Conservation (phyloP, 1,139 yeast genomes). For the Candida frijolesensis region DNA sequence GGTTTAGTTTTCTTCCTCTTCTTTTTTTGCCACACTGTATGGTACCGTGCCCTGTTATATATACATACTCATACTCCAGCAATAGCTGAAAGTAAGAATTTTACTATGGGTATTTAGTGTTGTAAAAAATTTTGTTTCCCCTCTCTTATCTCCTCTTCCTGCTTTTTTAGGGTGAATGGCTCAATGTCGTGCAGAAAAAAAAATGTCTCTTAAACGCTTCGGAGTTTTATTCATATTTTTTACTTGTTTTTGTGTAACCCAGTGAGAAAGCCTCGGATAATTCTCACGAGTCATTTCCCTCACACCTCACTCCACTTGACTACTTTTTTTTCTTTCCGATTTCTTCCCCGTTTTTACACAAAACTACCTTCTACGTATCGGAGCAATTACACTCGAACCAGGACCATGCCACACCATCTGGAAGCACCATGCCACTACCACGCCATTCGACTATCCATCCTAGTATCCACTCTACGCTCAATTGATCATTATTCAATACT, state of each 20-base stretch:
- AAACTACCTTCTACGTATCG: not conserved
- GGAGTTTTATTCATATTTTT: not conserved
- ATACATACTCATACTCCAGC: too few relatives aligned
- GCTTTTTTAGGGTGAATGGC: not conserved
- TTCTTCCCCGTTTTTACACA: slow-evolving; percentile 1
- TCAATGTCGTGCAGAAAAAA: not conserved
- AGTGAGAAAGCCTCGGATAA: slow-evolving; percentile 1
- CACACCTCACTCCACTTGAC: not conserved
- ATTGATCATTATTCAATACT: too few relatives aligned
- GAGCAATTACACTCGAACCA: too few relatives aligned
- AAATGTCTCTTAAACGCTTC: not conserved
- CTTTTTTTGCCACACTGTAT: not conserved
- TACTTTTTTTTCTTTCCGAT: not conserved
- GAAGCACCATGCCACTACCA: too few relatives aligned
- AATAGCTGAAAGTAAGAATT: too few relatives aligned
- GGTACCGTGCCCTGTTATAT: not conserved
- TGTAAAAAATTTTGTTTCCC: not conserved
- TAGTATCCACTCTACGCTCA: too few relatives aligned
- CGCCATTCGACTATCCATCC: too few relatives aligned
- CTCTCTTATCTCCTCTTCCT: not conserved
- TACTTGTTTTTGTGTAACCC: not conserved
- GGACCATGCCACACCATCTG: too few relatives aligned
- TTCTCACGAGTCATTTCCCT: not conserved
- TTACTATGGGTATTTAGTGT: too few relatives aligned
- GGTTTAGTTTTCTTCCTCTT: not conserved